Base-by-base conservation (phyloP, 2,329 filamentous ascomycete genomes). In the Fusarium subtropicale region DNA sequence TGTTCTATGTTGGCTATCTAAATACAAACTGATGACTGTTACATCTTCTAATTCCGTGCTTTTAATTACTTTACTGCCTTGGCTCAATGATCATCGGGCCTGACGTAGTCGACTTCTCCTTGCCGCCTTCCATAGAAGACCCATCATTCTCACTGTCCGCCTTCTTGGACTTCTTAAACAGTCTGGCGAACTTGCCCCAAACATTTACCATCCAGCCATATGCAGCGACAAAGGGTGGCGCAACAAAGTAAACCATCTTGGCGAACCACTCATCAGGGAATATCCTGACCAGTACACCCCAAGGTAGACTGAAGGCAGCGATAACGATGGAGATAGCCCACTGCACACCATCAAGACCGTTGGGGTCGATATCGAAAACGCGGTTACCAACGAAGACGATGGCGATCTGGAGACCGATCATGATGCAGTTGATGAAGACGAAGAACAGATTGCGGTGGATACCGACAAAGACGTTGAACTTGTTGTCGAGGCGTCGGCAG, bases 381-480 rank as follows among this genome's bases (percentile, higher is more conserved):
- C 84, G 81, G 28, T 92, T 92, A 64, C 95, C 95, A 47, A 97
- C 87, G 73, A 92, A 96, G 74, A 97, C 87, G 76, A 98, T 98
- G 79, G 97, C 86, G 24, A 96, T 83, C 78, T 98, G 95, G 11
- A 92, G 93, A 65, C 89, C 94, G 69, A 95, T 88, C 91, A 98
- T 97, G 78, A 97, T 85, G 63, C 85, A 75, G 81, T 94, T 94
- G 80, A 98, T 97, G 39, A 82, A 87, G 38, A 97, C 87, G 82
- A 98, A 98, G 85, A 97, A 97, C 81, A 86, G 91, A 79, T 98
- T 98, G 76, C 88, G 87, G 24, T 86, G 86, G 59, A 98, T 87
- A 53, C 93, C 93, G 76, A 97, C 94, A 63, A 98, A 95, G 64
- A 98, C 93, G 80, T 98, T 98, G 85, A 97, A 94, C 57, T 90